phyloP scores from a whole-genome alignment of 1,139 yeast genomes.

The Geotrichum macrosporum region DNA sequence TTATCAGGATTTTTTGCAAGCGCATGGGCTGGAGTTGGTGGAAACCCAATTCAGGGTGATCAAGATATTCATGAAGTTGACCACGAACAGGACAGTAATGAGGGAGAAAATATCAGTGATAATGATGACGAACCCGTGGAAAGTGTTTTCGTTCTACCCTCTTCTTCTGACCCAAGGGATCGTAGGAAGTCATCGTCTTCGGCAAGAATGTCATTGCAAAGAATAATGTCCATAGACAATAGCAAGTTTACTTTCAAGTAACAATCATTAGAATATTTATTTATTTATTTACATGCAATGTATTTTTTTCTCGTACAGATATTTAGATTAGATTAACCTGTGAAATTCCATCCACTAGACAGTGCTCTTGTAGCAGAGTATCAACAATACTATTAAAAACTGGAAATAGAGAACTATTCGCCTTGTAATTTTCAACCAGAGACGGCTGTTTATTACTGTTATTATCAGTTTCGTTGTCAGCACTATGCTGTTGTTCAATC shows the following conservation, averaged over 20 bases:
- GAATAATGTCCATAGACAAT: constrained; percentile 8
- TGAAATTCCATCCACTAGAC: constrained; percentile 4
- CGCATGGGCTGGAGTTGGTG: constrained; percentile 14
- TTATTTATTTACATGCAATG: not conserved
- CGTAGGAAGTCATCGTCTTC: constrained; percentile 15
- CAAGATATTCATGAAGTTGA: not conserved
- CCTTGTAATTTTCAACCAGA: constrained; percentile 40
- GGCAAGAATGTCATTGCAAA: constrained; percentile 17
- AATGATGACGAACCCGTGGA: constrained; percentile 8
- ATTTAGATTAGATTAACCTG: not conserved
- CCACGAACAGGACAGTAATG: not conserved
- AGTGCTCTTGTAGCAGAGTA: constrained; percentile 27
- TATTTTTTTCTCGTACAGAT: too few species aligned
- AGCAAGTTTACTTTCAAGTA: not conserved
- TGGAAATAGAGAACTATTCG: constrained; percentile 40
- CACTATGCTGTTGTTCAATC: constrained; percentile 50
- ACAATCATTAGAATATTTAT: too few species aligned
- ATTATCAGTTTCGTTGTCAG: constrained; percentile 23
- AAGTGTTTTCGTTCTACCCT: not conserved
- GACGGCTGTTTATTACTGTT: constrained; percentile 2
- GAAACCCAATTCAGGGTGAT: not conserved
- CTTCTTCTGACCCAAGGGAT: not conserved
- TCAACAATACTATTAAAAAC: constrained; percentile 50
- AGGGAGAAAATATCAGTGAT: not conserved
- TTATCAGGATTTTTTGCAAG: constrained; percentile 8